Conservation (phyloP, 345 rosid genomes). For the Eucalyptus curtisii region DNA sequence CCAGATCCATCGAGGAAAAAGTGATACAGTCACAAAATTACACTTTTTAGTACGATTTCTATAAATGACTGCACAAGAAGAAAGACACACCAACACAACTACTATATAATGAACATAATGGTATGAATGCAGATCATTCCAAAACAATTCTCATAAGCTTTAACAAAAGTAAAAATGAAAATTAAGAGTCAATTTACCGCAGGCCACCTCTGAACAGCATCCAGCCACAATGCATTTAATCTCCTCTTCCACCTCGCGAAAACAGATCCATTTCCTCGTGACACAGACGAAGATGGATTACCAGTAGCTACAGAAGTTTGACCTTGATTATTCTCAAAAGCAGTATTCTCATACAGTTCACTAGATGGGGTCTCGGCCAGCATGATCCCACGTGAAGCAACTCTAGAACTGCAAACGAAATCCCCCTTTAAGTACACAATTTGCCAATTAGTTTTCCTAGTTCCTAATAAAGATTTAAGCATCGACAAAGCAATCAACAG, state of each 20-base stretch:
- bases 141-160: neutral
- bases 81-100: neutral
- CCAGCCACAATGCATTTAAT: conserved; percentile 31
- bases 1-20: neutral
- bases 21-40: neutral
- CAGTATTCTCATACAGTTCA: conserved; percentile 16
- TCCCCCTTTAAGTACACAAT: neutral
- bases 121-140: neutral
- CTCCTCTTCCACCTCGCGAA: conserved; percentile 42
- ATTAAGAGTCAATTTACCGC: conserved; percentile 20
- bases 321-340: conserved; percentile 11
- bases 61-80: neutral
- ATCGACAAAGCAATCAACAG: neutral
- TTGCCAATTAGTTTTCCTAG: neutral
- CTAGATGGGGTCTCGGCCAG: conserved; percentile 49
- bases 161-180: neutral
- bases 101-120: neutral
- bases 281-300: conserved; percentile 21
- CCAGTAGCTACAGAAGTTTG: conserved; percentile 16
- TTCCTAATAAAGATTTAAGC: neutral
- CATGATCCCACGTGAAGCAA: conserved; percentile 51
- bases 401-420: conserved; percentile 42
- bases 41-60: neutral
- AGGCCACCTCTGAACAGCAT: conserved; percentile 69
- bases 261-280: conserved; percentile 30